Percentiles rank a stretch among this genome's conserved stretches.
phyloP scores from a whole-genome alignment of 1,284 basidiomycete genomes.

The Phylloporus sp. region DNA sequence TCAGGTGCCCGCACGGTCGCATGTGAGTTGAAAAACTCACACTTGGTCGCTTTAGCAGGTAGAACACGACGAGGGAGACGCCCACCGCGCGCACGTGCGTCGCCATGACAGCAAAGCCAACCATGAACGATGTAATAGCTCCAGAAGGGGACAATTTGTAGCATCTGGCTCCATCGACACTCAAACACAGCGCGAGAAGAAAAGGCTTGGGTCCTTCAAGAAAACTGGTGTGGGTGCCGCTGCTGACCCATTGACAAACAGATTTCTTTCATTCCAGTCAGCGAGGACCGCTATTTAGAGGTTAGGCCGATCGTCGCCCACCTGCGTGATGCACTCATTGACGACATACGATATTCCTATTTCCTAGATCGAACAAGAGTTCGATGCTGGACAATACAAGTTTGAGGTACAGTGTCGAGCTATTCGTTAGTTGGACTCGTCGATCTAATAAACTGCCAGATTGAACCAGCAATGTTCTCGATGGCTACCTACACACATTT shows the following conservation, averaged over 20 bases:
- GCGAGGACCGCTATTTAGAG: slow-evolving; percentile 50
- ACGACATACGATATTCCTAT: too few relatives aligned
- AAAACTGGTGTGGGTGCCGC: too few relatives aligned
- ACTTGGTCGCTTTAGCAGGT: slow-evolving; percentile 85
- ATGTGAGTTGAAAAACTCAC: slow-evolving; percentile 40
- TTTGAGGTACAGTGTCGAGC: slow-evolving; percentile 48
- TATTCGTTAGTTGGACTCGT: too few relatives aligned
- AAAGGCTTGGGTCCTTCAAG: too few relatives aligned
- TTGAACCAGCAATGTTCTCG: slow-evolving; percentile 54
- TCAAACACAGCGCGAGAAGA: too few relatives aligned
- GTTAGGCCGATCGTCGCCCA: slow-evolving; percentile 21
- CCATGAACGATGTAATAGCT: too few relatives aligned
- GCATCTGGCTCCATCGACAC: too few relatives aligned
- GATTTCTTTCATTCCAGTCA: slow-evolving; percentile 52
- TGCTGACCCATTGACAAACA: slow-evolving; percentile 23
- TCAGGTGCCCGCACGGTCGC: slow-evolving; percentile 6
- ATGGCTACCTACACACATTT: slow-evolving; percentile 56
- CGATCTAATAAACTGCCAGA: slow-evolving; percentile 36
- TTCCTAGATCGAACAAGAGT: slow-evolving; percentile 58
- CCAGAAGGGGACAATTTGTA: too few relatives aligned
- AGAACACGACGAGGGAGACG: slow-evolving; percentile 78
- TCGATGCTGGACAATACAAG: slow-evolving; percentile 62
- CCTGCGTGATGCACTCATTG: neutral
- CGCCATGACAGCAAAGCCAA: slow-evolving; percentile 41
- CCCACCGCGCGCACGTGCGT: slow-evolving; percentile 71